A percentile compares a stretch with the other conserved stretches of the same genome.
Conservation (phyloP, 768 basidiomycete genomes). For the Crepidotus variabilis region DNA sequence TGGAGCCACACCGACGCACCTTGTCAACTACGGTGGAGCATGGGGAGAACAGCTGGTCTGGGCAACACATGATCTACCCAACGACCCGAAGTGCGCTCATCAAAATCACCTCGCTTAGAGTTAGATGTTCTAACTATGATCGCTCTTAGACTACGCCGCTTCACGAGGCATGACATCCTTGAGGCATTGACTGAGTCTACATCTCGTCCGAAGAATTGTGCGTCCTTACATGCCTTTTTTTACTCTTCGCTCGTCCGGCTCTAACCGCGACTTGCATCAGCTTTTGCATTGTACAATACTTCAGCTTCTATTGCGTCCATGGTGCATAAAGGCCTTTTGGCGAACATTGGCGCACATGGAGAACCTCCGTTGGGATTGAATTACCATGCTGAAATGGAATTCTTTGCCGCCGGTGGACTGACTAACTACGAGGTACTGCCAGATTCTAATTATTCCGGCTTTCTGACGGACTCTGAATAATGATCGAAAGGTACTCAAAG, state of each 20-base stretch:
- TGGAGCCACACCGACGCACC: conserved; percentile 68
- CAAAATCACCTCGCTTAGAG: neutral
- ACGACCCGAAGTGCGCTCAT: conserved; percentile 58
- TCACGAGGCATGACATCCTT: conserved; percentile 62
- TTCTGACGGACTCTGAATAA: neutral
- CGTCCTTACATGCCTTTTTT: conserved; percentile 14
- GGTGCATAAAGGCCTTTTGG: conserved; percentile 56
- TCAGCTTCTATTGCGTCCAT: conserved; percentile 66
- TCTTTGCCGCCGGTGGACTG: conserved; percentile 59
- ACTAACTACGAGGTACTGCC: conserved; percentile 60
- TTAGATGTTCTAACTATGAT: neutral
- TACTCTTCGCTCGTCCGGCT: neutral
- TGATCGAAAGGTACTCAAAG: conserved; percentile 50
- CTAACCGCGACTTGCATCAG: conserved; percentile 27
- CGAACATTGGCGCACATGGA: conserved; percentile 74
- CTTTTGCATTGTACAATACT: conserved; percentile 65
- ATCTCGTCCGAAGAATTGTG: conserved; percentile 56
- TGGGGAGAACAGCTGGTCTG: conserved; percentile 68
- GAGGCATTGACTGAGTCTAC: conserved; percentile 59
- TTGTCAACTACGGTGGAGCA: conserved; percentile 75
- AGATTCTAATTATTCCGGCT: neutral
- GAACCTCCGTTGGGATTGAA: conserved; percentile 70
- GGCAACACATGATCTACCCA: conserved; percentile 61
- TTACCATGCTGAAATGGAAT: conserved; percentile 74
- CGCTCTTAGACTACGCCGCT: conserved; percentile 49